A percentile compares a stretch with the other conserved stretches of the same genome.
Conservation (phyloP, 2,329 filamentous ascomycete genomes). For the Alternaria ethzedia region DNA sequence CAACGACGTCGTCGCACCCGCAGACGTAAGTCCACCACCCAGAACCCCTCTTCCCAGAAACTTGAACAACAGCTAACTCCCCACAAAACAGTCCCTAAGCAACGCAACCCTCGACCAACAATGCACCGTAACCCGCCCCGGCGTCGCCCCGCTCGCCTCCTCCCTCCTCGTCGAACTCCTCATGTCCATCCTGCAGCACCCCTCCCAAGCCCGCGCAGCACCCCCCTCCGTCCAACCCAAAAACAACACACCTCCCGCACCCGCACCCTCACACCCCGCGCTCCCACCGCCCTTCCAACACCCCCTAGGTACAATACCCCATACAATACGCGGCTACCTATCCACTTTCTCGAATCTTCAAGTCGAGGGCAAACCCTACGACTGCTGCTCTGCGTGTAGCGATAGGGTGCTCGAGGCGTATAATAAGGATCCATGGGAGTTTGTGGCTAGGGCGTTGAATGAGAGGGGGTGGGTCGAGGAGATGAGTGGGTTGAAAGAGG, state of each 20-base stretch:
- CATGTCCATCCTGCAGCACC: conserved; percentile 81
- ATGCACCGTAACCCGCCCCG: conserved; percentile 94
- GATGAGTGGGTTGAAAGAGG: conserved; percentile 68
- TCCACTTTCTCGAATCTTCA: conserved; percentile 75
- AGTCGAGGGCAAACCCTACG: conserved; percentile 76
- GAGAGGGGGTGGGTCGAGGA: conserved; percentile 82
- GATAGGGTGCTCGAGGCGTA: conserved; percentile 72
- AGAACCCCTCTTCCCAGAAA: too few relatives aligned
- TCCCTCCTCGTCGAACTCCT: conserved; percentile 89
- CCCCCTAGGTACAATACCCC: conserved; percentile 75
- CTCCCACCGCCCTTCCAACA: conserved; percentile 54
- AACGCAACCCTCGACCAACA: conserved; percentile 97
- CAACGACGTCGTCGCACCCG: conserved; percentile 94
- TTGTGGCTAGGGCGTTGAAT: conserved; percentile 75
- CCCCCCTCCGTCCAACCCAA: conserved; percentile 13
- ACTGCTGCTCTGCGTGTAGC: conserved; percentile 82
- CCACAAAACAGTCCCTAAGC: conserved; percentile 74
- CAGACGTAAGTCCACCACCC: too few relatives aligned
- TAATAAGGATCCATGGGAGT: conserved; percentile 72
- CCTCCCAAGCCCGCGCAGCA: conserved; percentile 44
- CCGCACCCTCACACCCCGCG: conserved; percentile 27
- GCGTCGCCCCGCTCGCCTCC: conserved; percentile 90
- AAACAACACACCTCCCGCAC: conserved; percentile 12
- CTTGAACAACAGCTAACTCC: too few relatives aligned
- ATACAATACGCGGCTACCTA: conserved; percentile 80